Base-by-base conservation (phyloP, 2,329 filamentous ascomycete genomes). In the Acrodontium crateriforme region DNA sequence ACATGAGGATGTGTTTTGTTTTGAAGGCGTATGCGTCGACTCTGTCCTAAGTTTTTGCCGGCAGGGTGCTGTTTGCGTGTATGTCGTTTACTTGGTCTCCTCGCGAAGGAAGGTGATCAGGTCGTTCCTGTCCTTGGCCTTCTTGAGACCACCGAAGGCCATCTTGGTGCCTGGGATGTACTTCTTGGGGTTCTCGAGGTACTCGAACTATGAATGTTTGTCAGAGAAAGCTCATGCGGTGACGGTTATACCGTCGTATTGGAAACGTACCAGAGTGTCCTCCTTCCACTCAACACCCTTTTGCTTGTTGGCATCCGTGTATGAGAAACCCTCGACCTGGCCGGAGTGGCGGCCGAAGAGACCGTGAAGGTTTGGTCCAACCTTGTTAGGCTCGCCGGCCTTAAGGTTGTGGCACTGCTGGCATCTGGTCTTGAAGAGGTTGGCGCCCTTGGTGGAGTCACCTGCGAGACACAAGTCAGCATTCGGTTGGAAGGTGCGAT, bases 101-200 rank as follows among this genome's bases (percentile, higher is more conserved):
- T 79, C 66, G 60, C 71, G 67, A 56, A 83, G 69, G 14, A 4
- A 80, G 53, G 83, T 84, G 74, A 98, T 93, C 53, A 98, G 71
- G 65, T 98, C 87, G 62, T 95, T 93, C 62, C 89, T 75, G 70
- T 95, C 89, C 81, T 95, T 95, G 58, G 75, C 74, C 82, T 98
- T 98, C 85, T 98, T 98, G 57, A 98, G 74, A 62, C 89, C 89
- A 67, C 89, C 89, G 59, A 95, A 98, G 53, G 89, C 89, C 89
- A 98, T 98, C 83, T 95, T 98, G 69, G 89, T 98, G 50, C 89
- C 89, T 49, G 89, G 89, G 45, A 98, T 94, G 76, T 85, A 98
- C 74, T 95, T 95, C 79, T 98, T 98, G 67, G 89, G 89, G 79
- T 95, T 95, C 75, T 98, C 89, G 54, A 98, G 85, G 77, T 98